These are phyloP conservation scores for Carex parvula DNA, from an alignment of 176 grass and related monocot species.

Conservation along the genomic window DNA sequence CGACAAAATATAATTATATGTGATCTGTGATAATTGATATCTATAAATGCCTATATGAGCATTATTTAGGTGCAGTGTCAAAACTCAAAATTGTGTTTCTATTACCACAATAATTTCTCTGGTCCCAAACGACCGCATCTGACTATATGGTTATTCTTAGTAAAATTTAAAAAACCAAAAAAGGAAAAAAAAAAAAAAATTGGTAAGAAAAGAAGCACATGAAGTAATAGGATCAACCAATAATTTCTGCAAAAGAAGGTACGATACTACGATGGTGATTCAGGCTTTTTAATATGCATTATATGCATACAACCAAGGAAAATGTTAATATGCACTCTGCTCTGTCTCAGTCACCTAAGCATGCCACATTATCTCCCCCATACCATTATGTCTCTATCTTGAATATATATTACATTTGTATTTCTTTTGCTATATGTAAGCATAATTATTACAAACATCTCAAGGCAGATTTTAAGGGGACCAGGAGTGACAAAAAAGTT, in stretches of 20 bases:
- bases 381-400: neutral
- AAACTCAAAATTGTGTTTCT: neutral
- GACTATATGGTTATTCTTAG: neutral
- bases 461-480: too few relatives aligned
- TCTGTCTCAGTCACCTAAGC: constrained; percentile 17
- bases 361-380: constrained; percentile 27
- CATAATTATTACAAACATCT: neutral
- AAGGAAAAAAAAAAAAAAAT: neutral
- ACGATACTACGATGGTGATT: neutral
- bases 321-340: neutral
- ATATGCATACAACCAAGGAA: neutral
- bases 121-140: neutral
- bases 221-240: constrained; percentile 14
- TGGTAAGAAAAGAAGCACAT: neutral
- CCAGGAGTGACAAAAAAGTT: too few relatives aligned
- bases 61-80: neutral
- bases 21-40: neutral
- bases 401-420: neutral
- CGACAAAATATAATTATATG: neutral
- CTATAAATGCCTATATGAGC: neutral
- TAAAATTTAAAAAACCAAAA: neutral
- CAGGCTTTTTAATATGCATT: neutral
- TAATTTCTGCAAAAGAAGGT: neutral
- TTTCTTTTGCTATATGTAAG: neutral
- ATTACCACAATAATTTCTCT: neutral